Conservation (phyloP, 495 filamentous ascomycete genomes). For the Pyronema omphalodes region DNA sequence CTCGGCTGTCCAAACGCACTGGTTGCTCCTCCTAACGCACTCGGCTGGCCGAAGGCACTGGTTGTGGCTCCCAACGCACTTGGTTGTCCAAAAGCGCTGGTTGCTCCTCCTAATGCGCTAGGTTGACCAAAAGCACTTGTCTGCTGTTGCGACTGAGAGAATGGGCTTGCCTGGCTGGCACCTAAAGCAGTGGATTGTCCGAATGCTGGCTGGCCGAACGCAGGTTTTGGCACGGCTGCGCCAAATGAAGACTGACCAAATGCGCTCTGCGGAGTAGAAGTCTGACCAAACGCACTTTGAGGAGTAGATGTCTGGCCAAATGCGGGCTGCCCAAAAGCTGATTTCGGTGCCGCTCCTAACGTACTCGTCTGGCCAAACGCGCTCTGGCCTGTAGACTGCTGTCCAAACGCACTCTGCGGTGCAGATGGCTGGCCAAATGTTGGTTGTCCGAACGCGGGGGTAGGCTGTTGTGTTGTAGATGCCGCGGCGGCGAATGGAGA, state of each 20-base stretch:
- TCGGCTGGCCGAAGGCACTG: background rate
- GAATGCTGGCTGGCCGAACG: conserved; percentile 21
- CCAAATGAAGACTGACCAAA: conserved; percentile 19
- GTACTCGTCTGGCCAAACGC: conserved; percentile 27
- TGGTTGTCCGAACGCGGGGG: conserved; percentile 20
- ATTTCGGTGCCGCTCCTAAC: conserved; percentile 20
- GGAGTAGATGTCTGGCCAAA: conserved; percentile 16
- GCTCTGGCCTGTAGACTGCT: conserved; percentile 9
- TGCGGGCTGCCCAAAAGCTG: conserved; percentile 23
- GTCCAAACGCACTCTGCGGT: conserved; percentile 20
- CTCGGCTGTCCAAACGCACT: background rate
- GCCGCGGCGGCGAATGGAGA: background rate
- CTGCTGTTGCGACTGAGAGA: background rate
- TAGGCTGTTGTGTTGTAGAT: background rate
- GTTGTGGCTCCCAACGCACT: background rate
- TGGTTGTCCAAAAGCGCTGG: background rate
- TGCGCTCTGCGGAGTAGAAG: conserved; percentile 22
- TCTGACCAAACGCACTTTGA: background rate
- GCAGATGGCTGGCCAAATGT: conserved; percentile 18
- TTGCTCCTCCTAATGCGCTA: background rate
- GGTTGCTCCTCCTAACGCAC: background rate
- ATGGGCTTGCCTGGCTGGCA: background rate
- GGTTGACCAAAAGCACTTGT: background rate
- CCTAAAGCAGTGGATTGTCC: conserved; percentile 2
- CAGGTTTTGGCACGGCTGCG: conserved; percentile 6